phyloP scores from a whole-genome alignment of 352 stramenopile genomes.

The Globisporangium canariense region DNA sequence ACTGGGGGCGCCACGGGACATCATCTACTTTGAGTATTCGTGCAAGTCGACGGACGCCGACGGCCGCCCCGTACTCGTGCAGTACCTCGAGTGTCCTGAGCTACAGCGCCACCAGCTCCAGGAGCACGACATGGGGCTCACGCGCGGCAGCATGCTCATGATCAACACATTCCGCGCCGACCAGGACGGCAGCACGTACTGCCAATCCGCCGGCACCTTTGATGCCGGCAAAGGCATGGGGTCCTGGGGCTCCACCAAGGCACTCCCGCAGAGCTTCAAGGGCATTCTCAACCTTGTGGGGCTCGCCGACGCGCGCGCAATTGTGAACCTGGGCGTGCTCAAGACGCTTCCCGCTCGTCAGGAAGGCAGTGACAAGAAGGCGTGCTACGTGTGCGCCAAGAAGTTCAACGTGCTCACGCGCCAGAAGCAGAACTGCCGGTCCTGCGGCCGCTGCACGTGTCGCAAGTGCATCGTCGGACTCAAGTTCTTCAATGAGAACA shows the following conservation, averaged over 20 bases:
- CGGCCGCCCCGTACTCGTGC: constrained; percentile 28
- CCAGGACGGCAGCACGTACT: neutral
- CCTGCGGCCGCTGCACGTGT: constrained; percentile 20
- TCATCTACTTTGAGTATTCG: constrained; percentile 41
- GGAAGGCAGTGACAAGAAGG: constrained; percentile 3
- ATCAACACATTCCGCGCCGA: constrained; percentile 17
- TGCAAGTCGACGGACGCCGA: constrained; percentile 28
- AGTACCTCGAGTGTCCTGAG: constrained; percentile 14
- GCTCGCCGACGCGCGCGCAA: constrained; percentile 16
- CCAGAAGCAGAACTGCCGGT: constrained; percentile 11
- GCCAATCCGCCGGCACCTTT: constrained; percentile 12
- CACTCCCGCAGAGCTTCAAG: constrained; percentile 3
- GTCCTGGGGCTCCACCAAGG: neutral
- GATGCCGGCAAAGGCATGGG: neutral
- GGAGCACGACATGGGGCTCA: constrained; percentile 31
- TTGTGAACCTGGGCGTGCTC: constrained; percentile 11
- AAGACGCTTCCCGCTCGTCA: constrained; percentile 6
- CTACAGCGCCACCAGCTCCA: constrained; percentile 26
- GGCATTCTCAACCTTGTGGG: constrained; percentile 6
- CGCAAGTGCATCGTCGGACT: constrained; percentile 22
- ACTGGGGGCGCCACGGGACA: constrained; percentile 32
- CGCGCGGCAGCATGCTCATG: constrained; percentile 9
- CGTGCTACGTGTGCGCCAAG: constrained; percentile 28
- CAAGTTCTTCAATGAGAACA: constrained; percentile 18
- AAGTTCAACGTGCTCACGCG: constrained; percentile 26